Evolutionary conservation across 805 yeast species (phyloP), one percentile per base, ranked within the genome.

Genomic region (Deakozyma indianensis): DNA sequence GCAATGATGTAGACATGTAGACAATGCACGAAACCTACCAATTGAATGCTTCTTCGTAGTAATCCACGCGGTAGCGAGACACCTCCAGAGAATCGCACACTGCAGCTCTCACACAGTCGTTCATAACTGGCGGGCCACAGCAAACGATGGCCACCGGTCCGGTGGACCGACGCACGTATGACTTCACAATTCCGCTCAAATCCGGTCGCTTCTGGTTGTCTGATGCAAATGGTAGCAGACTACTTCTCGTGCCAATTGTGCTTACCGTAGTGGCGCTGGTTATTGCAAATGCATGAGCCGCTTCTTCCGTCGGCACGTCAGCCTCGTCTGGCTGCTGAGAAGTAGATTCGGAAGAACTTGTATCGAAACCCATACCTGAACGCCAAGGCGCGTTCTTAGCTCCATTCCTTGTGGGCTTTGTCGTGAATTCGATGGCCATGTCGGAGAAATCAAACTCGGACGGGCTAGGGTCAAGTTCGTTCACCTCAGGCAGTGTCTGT

Each of bases 71-170:
- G 43, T 43, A 62, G 53, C 22, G 52, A 43, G 44, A 47, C 23
- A 14, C 53, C 45, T 41, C 47, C 35, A 43, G 61, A 53, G 47
- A 50, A 2, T 53, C 20, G 18, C 64, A 54, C 21, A 69, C 48
- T 2, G 52, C 50, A n/a, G 65, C 60, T 53, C 87, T 68, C 23
- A 77, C 50, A 2, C 62, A 64, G 54, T 81, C 88, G 46, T 70
- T 77, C 66, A 77, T 71, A n/a, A 56, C 48, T 32, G 78, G 70
- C 41, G 77, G 80, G 3, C 84, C 84, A 63, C 84, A 78, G 1
- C 75, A 66, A 24, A 76, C 65, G 40, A 78, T 66, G 0, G 74
- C 74, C 22, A 69, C 59, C 4, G 76, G 63, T 0, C 75, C 70
- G 1, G 41, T 24, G 1, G 58, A 43, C 1, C 41, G 38, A 2